phyloP scores from a whole-genome alignment of 2,329 filamentous ascomycete species.

The Pseudocercospora fijiensis region DNA sequence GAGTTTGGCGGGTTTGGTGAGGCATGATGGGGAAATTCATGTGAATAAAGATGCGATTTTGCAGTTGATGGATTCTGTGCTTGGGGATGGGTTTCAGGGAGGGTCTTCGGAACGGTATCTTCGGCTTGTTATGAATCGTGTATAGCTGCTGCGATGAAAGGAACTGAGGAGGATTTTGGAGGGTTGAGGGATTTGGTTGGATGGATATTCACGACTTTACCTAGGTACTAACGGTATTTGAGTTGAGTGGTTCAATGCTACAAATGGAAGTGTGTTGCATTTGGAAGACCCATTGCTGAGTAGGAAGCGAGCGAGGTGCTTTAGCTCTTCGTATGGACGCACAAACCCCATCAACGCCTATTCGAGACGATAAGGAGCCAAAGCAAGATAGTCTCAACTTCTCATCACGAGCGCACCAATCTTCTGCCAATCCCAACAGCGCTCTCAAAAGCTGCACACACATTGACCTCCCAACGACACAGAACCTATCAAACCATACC shows the following conservation, averaged over 20 bases:
- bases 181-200: neutral
- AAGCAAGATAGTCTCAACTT: too few relatives aligned
- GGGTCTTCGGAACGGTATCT: slow-evolving; percentile 8
- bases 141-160: neutral
- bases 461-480: too few relatives aligned
- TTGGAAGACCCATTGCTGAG: neutral
- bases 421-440: too few relatives aligned
- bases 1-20: neutral
- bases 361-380: too few relatives aligned
- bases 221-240: neutral
- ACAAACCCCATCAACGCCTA: neutral
- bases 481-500: too few relatives aligned
- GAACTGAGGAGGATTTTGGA: neutral
- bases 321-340: neutral
- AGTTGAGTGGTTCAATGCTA: neutral
- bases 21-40: neutral
- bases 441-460: too few relatives aligned
- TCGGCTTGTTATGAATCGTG: neutral
- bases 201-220: neutral
- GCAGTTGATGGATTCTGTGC: neutral
- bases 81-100: slow-evolving; percentile 7
- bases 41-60: neutral
- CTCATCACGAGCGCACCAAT: too few relatives aligned
- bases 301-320: neutral
- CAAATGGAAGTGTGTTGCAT: neutral